A percentile compares a stretch with the other conserved stretches of the same genome.
Conservation (phyloP, 73 alveolate genomes). For the Paramecium caudatum region DNA sequence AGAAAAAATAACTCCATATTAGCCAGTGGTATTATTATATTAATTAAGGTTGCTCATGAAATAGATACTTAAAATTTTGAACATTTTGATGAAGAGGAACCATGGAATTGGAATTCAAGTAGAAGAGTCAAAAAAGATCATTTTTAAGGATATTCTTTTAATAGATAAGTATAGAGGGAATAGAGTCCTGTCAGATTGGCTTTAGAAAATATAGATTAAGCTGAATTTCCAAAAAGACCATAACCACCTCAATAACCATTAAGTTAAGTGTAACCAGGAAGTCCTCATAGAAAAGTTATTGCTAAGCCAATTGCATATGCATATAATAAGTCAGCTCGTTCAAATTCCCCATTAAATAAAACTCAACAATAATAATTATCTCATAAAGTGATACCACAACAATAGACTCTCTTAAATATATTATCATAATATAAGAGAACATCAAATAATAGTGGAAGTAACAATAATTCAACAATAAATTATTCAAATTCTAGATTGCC, state of each 20-base stretch:
- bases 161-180: conserved; percentile 33
- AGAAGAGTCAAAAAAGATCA: conserved; percentile 51
- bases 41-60: conserved; percentile 78
- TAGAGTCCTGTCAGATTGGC: conserved; percentile 51
- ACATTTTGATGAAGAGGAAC: conserved; percentile 88
- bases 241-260: background rate
- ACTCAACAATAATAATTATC: background rate
- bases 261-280: background rate
- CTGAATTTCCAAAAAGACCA: conserved; percentile 9
- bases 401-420: background rate
- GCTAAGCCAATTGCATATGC: conserved; percentile 48
- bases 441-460: background rate
- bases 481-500: conserved; percentile 53
- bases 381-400: background rate
- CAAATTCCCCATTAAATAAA: conserved; percentile 33
- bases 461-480: conserved; percentile 11
- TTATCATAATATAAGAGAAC: conserved; percentile 28
- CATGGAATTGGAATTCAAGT: conserved; percentile 49
- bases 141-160: conserved; percentile 61
- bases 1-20: conserved; percentile 86
- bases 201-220: conserved; percentile 38
- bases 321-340: conserved; percentile 32
- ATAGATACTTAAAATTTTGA: conserved; percentile 88
- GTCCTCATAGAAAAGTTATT: conserved; percentile 41
- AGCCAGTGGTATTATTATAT: no score